Conservation (phyloP, 768 basidiomycete species). For the Tulasnella sp. region DNA sequence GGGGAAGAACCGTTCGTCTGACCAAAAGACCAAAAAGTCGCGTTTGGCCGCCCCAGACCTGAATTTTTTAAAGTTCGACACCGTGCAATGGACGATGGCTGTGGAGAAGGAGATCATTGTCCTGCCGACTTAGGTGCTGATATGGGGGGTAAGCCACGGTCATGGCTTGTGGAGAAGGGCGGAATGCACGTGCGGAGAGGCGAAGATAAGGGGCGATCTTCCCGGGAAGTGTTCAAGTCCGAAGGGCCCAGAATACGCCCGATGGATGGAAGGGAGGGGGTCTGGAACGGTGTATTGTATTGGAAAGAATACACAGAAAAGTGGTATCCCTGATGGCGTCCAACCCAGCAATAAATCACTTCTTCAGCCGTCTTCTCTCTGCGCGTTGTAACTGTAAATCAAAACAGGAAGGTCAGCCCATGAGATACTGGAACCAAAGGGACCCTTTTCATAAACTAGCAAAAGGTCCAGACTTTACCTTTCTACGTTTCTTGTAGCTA, state of each 20-base stretch:
- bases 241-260: background rate
- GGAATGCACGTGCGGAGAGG: background rate
- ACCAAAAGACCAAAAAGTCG: background rate
- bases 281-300: conserved; percentile 1
- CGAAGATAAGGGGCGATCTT: background rate
- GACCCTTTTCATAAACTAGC: background rate
- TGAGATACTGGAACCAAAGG: conserved; percentile 8
- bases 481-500: conserved; percentile 86
- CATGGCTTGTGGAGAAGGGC: background rate
- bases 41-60: background rate
- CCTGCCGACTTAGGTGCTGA: background rate
- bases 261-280: background rate
- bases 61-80: background rate
- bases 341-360: conserved; percentile 23
- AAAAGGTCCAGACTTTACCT: conserved; percentile 41
- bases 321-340: background rate
- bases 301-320: background rate
- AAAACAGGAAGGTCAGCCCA: background rate
- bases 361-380: conserved; percentile 26
- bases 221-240: background rate
- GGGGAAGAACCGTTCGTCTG: background rate
- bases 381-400: conserved; percentile 28
- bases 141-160: background rate
- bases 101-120: background rate
- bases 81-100: background rate